Conservation (phyloP, 768 basidiomycete species). For the Pisolithus marmoratus region DNA sequence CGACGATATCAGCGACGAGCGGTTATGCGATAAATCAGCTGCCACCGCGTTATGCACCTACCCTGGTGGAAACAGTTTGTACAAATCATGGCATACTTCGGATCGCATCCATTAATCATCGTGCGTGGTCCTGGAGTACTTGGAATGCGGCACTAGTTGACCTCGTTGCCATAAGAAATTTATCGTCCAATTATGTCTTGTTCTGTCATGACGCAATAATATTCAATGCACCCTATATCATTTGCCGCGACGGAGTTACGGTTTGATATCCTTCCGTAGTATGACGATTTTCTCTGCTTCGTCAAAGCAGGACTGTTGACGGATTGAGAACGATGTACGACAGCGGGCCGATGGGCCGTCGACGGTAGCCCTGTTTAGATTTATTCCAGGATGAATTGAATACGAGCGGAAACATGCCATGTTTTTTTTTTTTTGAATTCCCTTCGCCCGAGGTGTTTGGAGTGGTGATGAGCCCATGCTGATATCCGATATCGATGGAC, state of each 20-base stretch:
- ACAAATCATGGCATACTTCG: background rate
- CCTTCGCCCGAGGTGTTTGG: too few relatives aligned
- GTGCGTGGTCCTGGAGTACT: background rate
- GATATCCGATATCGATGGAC: too few relatives aligned
- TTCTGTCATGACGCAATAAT: background rate
- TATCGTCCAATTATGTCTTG: conserved; percentile 1
- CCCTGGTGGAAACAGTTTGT: background rate
- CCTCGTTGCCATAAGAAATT: background rate
- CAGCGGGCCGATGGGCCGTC: too few relatives aligned
- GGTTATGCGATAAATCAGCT: background rate
- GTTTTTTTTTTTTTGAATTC: too few relatives aligned
- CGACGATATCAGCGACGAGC: background rate
- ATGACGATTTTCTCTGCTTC: background rate
- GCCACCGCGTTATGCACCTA: background rate
- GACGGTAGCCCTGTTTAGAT: too few relatives aligned
- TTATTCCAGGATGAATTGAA: too few relatives aligned
- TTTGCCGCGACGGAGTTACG: background rate
- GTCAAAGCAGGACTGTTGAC: background rate
- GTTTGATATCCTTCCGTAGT: background rate
- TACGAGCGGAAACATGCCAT: too few relatives aligned
- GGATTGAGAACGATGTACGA: background rate
- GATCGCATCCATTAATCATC: background rate
- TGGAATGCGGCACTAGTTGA: background rate
- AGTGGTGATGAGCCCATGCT: too few relatives aligned
- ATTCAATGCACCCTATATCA: background rate